Conservation (phyloP, 2,329 filamentous ascomycete species). For the Trichoderma aggressivum region DNA sequence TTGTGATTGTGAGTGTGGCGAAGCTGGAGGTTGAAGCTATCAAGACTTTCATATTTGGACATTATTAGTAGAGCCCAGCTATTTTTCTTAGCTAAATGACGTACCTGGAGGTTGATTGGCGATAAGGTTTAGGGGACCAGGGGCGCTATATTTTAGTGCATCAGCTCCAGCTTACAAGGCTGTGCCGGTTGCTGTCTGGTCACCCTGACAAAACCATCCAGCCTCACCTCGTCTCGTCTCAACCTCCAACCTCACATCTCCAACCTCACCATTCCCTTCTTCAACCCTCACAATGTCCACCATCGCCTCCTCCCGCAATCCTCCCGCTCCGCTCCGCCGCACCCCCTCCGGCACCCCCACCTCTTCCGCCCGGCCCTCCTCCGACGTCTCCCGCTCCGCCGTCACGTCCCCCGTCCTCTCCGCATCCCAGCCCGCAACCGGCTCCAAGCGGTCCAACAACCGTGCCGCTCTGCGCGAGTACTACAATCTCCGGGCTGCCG, state of each 20-base stretch:
- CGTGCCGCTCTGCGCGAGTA: constrained; percentile 88
- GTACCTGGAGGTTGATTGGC: not conserved
- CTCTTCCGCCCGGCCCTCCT: constrained; percentile 71
- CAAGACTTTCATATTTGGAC: not conserved
- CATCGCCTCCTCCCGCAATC: constrained; percentile 61
- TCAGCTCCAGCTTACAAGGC: not conserved
- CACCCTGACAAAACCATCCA: not conserved
- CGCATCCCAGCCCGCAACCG: constrained; percentile 33
- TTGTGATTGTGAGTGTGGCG: not conserved
- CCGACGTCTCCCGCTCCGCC: constrained; percentile 62
- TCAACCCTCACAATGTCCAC: constrained; percentile 52
- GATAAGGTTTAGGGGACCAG: not conserved
- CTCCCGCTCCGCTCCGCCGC: constrained; percentile 55
- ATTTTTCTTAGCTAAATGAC: not conserved
- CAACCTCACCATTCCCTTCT: constrained; percentile 43
- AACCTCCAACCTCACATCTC: constrained; percentile 27
- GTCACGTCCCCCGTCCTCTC: constrained; percentile 48
- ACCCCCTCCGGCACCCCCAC: constrained; percentile 60
- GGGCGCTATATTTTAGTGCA: constrained; percentile 22
- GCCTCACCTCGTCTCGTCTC: not conserved
- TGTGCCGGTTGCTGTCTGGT: not conserved
- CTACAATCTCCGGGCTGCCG: constrained; percentile 67
- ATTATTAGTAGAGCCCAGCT: not conserved
- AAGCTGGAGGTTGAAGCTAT: not conserved
- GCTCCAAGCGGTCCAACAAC: constrained; percentile 56